A percentile compares a stretch with the other conserved stretches of the same genome.
Evolutionary conservation across 2,329 filamentous ascomycete species (phyloP).

Genomic region (Cercospora sp.): DNA sequence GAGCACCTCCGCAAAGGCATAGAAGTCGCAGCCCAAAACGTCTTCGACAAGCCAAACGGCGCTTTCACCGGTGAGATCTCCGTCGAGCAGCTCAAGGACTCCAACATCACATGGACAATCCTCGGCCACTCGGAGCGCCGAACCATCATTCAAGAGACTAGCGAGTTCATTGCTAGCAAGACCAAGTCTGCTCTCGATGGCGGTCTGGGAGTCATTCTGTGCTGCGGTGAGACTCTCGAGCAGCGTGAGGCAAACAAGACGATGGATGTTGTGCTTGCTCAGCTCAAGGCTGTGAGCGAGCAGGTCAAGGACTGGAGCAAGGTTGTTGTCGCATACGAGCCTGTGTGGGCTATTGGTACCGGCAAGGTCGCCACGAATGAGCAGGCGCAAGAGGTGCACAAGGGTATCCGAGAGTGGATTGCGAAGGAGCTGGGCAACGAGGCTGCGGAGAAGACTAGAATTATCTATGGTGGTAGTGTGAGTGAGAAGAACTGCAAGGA

Average conservation of each 20-base stretch:
- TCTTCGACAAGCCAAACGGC: conserved; percentile 85
- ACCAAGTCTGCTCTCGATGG: conserved; percentile 88
- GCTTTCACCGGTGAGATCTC: conserved; percentile 97
- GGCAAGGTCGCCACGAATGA: conserved; percentile 87
- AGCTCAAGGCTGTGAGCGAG: conserved; percentile 80
- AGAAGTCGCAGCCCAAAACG: conserved; percentile 91
- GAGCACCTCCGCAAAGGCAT: conserved; percentile 74
- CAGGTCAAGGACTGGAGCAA: conserved; percentile 85
- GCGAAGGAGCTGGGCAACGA: conserved; percentile 70
- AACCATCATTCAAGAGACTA: conserved; percentile 82
- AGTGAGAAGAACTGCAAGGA: conserved; percentile 98
- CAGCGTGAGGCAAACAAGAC: conserved; percentile 85
- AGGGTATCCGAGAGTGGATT: conserved; percentile 87
- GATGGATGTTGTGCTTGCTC: conserved; percentile 78
- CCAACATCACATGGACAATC: conserved; percentile 83
- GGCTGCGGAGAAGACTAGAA: conserved; percentile 81
- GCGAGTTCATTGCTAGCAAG: conserved; percentile 84
- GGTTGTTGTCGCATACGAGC: conserved; percentile 97
- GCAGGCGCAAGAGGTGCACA: conserved; percentile 93
- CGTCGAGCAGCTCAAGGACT: conserved; percentile 86
- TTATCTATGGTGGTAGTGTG: conserved; percentile 96
- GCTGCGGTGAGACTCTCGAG: conserved; percentile 94
- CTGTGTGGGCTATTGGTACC: conserved; percentile 92
- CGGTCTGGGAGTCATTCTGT: conserved; percentile 89
- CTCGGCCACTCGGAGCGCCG: conserved; percentile 95